A percentile compares a stretch with the other conserved stretches of the same genome.
phyloP scores from a whole-genome alignment of 164 flowering plant species.

The Macadamia integrifolia region DNA sequence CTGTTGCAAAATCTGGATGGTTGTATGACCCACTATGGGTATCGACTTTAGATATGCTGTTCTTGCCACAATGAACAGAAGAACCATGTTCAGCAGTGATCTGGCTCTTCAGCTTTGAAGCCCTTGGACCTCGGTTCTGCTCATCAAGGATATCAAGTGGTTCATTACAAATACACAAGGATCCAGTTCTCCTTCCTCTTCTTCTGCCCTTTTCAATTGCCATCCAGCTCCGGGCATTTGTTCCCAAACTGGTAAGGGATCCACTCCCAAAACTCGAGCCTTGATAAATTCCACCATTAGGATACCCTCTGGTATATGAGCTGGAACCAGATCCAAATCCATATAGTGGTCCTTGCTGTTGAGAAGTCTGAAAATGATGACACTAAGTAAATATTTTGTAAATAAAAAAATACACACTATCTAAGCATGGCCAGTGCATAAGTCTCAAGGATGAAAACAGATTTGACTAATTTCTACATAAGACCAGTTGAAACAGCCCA shows the following conservation, averaged over 20 bases:
- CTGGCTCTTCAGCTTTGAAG: slow-evolving; percentile 62
- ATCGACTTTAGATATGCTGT: slow-evolving; percentile 25
- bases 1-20: slow-evolving; percentile 57
- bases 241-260: slow-evolving; percentile 42
- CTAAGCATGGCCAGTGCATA: no score
- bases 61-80: slow-evolving; percentile 30
- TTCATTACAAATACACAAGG: slow-evolving; percentile 50
- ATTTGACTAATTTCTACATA: no score
- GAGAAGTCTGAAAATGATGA: slow-evolving; percentile 44
- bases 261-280: slow-evolving; percentile 44
- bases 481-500: no score
- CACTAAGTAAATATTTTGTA: background rate
- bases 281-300: slow-evolving; percentile 41
- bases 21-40: slow-evolving; percentile 38
- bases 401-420: background rate
- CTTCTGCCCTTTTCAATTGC: slow-evolving; percentile 56
- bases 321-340: slow-evolving; percentile 56
- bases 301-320: slow-evolving; percentile 45
- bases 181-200: slow-evolving; percentile 44
- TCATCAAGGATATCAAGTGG: slow-evolving; percentile 57
- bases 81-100: slow-evolving; percentile 38
- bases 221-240: slow-evolving; percentile 39
- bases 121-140: slow-evolving; percentile 91
- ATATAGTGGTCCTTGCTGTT: slow-evolving; percentile 52
- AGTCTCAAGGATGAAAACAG: no score